phyloP scores from a whole-genome alignment of 805 yeast species.

The Suhomyces prunicola region DNA sequence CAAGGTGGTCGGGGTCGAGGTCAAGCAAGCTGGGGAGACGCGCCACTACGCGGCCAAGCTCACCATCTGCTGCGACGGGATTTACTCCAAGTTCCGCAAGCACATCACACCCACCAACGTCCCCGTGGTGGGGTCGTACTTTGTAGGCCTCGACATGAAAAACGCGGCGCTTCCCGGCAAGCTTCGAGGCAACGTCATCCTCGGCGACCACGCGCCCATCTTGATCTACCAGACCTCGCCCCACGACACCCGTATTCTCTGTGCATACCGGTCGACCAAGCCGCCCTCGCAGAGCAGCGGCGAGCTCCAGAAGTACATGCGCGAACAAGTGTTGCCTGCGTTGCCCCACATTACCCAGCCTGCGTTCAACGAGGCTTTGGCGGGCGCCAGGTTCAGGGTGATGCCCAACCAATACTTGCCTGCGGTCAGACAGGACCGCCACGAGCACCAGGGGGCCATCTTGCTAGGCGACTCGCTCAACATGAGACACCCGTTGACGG shows the following conservation, averaged over 20 bases:
- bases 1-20: constrained; percentile 75
- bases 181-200: constrained; percentile 83
- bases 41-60: constrained; percentile 52
- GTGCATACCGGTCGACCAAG: constrained; percentile 74
- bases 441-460: constrained; percentile 63
- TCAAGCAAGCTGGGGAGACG: constrained; percentile 32
- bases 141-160: constrained; percentile 75
- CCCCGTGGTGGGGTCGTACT: constrained; percentile 76
- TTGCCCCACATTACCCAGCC: constrained; percentile 67
- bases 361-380: constrained; percentile 64
- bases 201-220: constrained; percentile 85
- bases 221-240: constrained; percentile 84
- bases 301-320: constrained; percentile 60
- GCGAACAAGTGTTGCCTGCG: constrained; percentile 56
- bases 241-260: constrained; percentile 79
- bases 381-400: constrained; percentile 55
- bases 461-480: constrained; percentile 91
- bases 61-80: constrained; percentile 87
- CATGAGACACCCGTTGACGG: constrained; percentile 97
- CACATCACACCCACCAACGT: constrained; percentile 57
- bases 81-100: constrained; percentile 86
- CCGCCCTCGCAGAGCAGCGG: constrained; percentile 64
- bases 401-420: constrained; percentile 95
- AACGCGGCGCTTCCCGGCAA: constrained; percentile 74
- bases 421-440: constrained; percentile 60